These are phyloP conservation scores for Edaphochlamys debaryana DNA, from an alignment of 139 green algal genomes.

Conservation along the genomic window DNA sequence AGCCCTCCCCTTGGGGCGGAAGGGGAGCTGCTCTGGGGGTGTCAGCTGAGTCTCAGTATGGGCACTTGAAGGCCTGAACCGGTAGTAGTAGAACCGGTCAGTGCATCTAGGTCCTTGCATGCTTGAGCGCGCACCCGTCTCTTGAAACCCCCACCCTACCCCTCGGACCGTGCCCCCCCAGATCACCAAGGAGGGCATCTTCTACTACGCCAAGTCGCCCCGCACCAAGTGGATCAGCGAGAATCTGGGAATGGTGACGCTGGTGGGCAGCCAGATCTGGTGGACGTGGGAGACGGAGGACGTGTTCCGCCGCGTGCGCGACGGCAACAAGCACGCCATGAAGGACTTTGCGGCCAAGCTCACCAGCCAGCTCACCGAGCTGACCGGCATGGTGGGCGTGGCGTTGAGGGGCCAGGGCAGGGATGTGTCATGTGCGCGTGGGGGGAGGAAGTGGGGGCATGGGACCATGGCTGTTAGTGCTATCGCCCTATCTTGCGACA, in stretches of 20 bases:
- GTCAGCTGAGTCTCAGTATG: no score
- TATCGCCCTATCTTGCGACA: not conserved
- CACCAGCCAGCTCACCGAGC: constrained; percentile 77
- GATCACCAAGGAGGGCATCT: constrained; percentile 84
- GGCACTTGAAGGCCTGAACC: no score
- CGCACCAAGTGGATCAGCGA: constrained; percentile 84
- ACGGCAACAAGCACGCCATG: constrained; percentile 88
- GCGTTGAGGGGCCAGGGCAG: not conserved
- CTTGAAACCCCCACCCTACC: no score
- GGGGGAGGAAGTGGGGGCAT: no score
- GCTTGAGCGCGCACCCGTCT: no score
- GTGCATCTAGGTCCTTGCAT: no score
- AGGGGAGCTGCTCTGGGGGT: no score
- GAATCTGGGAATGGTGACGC: constrained; percentile 89
- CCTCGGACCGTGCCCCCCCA: not conserved
- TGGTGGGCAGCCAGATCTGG: constrained; percentile 89
- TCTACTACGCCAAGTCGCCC: constrained; percentile 74
- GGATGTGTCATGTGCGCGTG: not conserved
- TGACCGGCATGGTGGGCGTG: constrained; percentile 79
- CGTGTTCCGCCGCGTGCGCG: constrained; percentile 77
- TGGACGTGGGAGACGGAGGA: constrained; percentile 94
- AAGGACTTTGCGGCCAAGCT: constrained; percentile 84
- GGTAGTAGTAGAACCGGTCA: no score
- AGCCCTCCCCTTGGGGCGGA: no score
- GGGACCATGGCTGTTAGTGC: not conserved